Base-by-base conservation (phyloP, 495 filamentous ascomycete genomes). In the Podospora pseudocomata region DNA sequence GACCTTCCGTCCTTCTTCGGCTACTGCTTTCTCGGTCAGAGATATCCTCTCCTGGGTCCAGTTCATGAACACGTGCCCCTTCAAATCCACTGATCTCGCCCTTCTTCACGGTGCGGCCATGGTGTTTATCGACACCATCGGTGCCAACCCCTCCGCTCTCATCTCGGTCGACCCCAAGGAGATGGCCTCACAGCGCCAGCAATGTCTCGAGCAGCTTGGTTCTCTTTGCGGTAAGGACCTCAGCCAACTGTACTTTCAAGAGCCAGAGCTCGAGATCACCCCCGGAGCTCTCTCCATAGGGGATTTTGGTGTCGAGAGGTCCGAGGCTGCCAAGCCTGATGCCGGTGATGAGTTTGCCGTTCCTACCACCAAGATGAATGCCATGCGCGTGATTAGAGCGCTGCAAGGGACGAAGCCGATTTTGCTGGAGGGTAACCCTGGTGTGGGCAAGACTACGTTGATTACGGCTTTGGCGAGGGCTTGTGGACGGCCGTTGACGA, bases 401-500 rank as follows among this genome's bases (percentile, higher is more conserved):
- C 81, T 98, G 63, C 93, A 96, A 73, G 85, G 95, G 2, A 84
- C 87, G 26, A 97, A 96, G 71, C 93, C 96, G 28, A 93, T 98
- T 64, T 83, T 99, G 23, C 83, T 99, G 27, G 96, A 99, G 80
- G 96, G 96, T 44, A 97, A 90, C 71, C 96, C 96, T 23, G 96
- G 96, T 71, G 96, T 99, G 58, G 96, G 96, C 60, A 99, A 99
- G 80, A 99, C 96, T 0, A 96, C 93, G 18, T 86, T 99, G 7
- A 85, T 99, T 4, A 89, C 89, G 20, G 94, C 93, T 5, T 84
- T 98, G 62, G 91, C 95, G 1, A 84, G 84, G 69, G 87, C 90
- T 28, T 86, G 91, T 70, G 92, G 92, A 20, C 88, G 89, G 63
- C 88, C 91, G 19, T 82, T 99, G 56, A 96, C 91, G 26, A 87